Percentiles rank a stretch among this genome's conserved stretches.
Evolutionary conservation across 306 rosid species (phyloP).

Genomic region (Pyrus communis): DNA sequence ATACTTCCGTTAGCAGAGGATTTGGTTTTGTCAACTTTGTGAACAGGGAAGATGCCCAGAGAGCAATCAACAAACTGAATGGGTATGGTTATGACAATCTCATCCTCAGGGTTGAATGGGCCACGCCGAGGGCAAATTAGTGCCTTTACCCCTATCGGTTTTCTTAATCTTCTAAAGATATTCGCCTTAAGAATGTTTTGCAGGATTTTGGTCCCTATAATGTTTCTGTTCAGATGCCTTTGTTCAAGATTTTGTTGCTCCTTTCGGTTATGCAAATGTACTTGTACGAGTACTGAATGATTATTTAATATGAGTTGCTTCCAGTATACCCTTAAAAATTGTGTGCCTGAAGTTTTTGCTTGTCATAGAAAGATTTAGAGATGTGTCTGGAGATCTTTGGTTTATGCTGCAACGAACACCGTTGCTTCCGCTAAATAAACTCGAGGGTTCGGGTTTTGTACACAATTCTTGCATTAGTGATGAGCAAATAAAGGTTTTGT

Average conservation of each 20-base stretch:
- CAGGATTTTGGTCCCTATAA: background rate
- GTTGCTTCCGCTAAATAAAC: too few species aligned
- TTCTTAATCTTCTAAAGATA: background rate
- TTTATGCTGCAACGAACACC: background rate
- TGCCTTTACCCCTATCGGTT: background rate
- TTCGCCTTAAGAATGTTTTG: background rate
- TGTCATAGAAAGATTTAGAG: background rate
- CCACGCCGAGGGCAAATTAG: slow-evolving; percentile 57
- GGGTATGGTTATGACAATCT: slow-evolving; percentile 89
- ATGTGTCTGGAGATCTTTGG: background rate
- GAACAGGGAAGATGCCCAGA: slow-evolving; percentile 86
- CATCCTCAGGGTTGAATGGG: slow-evolving; percentile 68
- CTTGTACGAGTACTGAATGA: background rate
- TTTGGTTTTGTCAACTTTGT: slow-evolving; percentile 95
- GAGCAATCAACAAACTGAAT: slow-evolving; percentile 84
- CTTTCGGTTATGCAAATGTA: background rate
- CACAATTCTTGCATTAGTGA: too few species aligned
- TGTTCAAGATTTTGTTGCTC: background rate
- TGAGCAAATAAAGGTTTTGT: too few species aligned
- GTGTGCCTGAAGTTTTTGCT: background rate
- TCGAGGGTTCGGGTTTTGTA: too few species aligned
- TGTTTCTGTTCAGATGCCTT: background rate
- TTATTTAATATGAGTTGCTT: background rate
- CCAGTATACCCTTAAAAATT: background rate
- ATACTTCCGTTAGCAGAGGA: slow-evolving; percentile 82